Evolutionary conservation across 2,329 filamentous ascomycete species (phyloP), one percentile per base, ranked within the genome.

Genomic region (Xylariaceae sp.): DNA sequence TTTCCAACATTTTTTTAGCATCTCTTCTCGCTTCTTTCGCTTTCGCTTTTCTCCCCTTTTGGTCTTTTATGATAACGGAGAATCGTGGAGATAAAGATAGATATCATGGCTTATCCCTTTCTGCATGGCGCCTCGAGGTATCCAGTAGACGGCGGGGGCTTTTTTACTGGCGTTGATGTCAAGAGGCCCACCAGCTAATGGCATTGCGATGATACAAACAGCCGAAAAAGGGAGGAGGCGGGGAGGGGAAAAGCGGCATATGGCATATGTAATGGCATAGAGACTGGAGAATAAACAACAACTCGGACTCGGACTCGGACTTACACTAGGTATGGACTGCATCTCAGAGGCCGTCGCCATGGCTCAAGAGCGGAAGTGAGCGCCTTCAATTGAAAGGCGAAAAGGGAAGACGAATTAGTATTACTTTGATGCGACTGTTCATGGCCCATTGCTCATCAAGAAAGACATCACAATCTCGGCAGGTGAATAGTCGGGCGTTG

Each of bases 241-340:
- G 30, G 51, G 42, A n/a, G 49, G 50, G 50, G 51, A 13, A 30
- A 30, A 30, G 23, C 23, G 23, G 23, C 23, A 30, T 30, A 30
- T 30, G 23, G 23, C 23, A 30, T 30, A 30, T 30, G 23, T 4
- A 4, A 52, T 55, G 58, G 59, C 47, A 59, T 64, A 47, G 51
- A 59, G 59, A 62, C 62, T 30, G 23, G 23, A 30, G 23, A 30
- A 30, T 30, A 30, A 30, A 30, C 23, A 30, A 30, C 23, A 30
- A 30, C 23, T 30, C 23, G 23, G 23, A 30, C 23, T 30, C 23
- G 23, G 23, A 30, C 44, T 23, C 30, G n/a, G 42, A 78, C 77
- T 78, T 77, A 79, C 77, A 75, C 76, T 79, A 56, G 80, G 79
- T 74, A 82, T 76, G 67, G 79, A 76, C 77, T 82, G 80, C 80